These are phyloP conservation scores for Helianthus annuus DNA, from an alignment of 129 eudicot species.

Conservation along the genomic window DNA sequence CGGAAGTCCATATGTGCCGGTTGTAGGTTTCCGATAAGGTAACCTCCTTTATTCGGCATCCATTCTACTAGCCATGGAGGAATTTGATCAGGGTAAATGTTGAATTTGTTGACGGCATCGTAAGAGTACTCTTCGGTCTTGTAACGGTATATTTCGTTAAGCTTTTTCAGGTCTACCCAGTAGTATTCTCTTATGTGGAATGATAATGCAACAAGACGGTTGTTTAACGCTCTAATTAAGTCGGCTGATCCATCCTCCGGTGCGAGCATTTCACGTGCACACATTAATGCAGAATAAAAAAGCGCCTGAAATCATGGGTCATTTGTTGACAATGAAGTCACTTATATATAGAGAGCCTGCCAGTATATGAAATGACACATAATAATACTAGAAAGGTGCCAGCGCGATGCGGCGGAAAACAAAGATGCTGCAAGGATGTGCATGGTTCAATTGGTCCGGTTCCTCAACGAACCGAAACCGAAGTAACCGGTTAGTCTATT, in stretches of 20 bases:
- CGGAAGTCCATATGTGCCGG: constrained; percentile 91
- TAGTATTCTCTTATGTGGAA: constrained; percentile 80
- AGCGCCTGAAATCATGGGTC: constrained; percentile 48
- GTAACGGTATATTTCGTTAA: constrained; percentile 79
- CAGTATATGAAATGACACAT: no score
- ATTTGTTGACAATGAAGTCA: background rate
- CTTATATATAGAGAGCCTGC: no score
- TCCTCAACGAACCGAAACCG: no score
- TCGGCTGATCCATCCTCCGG: constrained; percentile 66
- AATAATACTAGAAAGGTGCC: no score
- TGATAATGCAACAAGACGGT: constrained; percentile 67
- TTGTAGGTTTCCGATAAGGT: constrained; percentile 71
- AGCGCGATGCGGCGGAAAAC: no score
- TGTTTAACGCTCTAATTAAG: constrained; percentile 56
- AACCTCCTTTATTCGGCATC: constrained; percentile 84
- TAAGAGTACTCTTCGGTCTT: constrained; percentile 78
- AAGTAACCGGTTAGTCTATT: no score
- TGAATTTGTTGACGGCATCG: constrained; percentile 77
- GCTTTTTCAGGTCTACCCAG: constrained; percentile 73
- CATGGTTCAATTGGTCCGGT: no score
- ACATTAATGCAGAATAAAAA: constrained; percentile 63
- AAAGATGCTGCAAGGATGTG: no score
- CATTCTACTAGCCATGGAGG: constrained; percentile 67
- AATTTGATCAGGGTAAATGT: constrained; percentile 79
- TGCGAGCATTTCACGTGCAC: constrained; percentile 77